Base-by-base conservation (phyloP, 2,329 filamentous ascomycete genomes). In the Emergomyces orientalis region DNA sequence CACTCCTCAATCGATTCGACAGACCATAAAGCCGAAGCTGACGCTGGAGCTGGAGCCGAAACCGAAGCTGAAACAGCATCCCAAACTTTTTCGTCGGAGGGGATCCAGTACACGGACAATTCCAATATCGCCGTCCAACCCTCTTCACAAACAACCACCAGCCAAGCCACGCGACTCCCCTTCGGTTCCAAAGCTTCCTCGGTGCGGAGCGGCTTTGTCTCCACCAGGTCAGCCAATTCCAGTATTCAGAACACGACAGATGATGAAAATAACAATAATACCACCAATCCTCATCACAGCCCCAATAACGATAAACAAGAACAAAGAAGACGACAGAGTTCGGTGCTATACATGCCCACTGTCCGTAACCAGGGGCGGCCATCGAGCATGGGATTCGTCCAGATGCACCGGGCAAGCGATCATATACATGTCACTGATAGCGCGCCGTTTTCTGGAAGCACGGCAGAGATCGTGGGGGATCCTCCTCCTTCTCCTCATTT, bases 361-460 rank as follows among this genome's bases (percentile, higher is more conserved):
- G 67, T 68, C 47, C 66, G 65, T 54, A 63, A 63, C 22, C 62
- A 69, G 32, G 73, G 73, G 58, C 75, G 79, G 52, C 79, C 79
- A 0, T 79, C 78, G 7, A 80, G 79, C 60, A 70, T 82, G 72
- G 80, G 80, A 0, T 81, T 79, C 62, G 80, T 82, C 13, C 74
- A 76, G 11, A 77, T 80, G 63, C 75, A 80, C 67, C 77, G 79
- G 41, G 76, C 79, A 3, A 76, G 74, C 61, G 79, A 81, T 59
- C 76, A 80, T 63, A 80, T 82, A 41, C 76, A 78, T 62, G 73
- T 77, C 30, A 75, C 72, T 66, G 72, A 76, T 41, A 68, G 73
- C 60, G 68, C 71, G 5, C 73, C 74, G 13, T 72, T 77, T 39
- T 69, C 73, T 7, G 77, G 77, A 13, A 79, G 77, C 61, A 70